phyloP scores from a whole-genome alignment of 1,284 basidiomycete species.

The Mycosarcoma maydis region DNA sequence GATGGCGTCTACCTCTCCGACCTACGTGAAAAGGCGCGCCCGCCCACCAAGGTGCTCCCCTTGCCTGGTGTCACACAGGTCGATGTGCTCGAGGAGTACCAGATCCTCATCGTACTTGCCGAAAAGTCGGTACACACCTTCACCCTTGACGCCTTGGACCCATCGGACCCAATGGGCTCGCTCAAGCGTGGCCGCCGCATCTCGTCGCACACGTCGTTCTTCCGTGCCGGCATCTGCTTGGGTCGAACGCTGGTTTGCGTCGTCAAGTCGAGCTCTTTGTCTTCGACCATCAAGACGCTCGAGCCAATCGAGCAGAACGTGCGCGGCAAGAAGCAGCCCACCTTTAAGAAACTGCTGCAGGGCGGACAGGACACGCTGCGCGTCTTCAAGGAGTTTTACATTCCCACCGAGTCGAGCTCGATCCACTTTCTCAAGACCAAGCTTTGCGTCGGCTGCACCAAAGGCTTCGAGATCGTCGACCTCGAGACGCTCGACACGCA shows the following conservation, averaged over 20 bases:
- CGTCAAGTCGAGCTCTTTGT: conserved; percentile 92
- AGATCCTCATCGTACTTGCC: conserved; percentile 86
- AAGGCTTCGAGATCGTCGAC: conserved; percentile 99
- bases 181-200: conserved; percentile 94
- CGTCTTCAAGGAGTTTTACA: conserved; percentile 95
- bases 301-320: conserved; percentile 93
- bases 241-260: conserved; percentile 95
- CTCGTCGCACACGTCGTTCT: conserved; percentile 95
- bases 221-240: conserved; percentile 93
- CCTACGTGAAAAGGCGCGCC: conserved; percentile 75
- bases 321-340: conserved; percentile 79
- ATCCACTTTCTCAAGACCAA: conserved; percentile 98
- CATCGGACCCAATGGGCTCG: conserved; percentile 86
- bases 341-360: conserved; percentile 89
- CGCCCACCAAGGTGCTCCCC: conserved; percentile 87
- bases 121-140: conserved; percentile 96
- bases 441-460: conserved; percentile 95
- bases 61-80: conserved; percentile 91
- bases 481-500: conserved; percentile 97
- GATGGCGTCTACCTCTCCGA: conserved; percentile 96
- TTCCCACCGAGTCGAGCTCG: conserved; percentile 94
- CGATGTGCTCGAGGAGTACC: conserved; percentile 95
- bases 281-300: conserved; percentile 95
- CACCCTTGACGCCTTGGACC: conserved; percentile 90
- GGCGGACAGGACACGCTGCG: conserved; percentile 93